phyloP scores from a whole-genome alignment of 331 rosid genomes.

The Erythrophleum ivorense region DNA sequence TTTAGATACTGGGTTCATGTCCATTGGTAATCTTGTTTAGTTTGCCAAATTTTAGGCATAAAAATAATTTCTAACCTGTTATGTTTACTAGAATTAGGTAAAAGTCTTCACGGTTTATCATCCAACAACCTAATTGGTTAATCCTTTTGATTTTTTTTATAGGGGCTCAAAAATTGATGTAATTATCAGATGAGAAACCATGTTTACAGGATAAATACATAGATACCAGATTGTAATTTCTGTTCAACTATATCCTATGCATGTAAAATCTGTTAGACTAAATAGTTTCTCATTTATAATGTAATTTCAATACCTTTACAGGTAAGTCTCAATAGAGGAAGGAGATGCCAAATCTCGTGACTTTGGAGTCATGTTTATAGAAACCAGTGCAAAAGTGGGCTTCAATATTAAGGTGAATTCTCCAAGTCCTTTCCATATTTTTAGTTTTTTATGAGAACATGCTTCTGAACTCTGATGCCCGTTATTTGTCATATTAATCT shows the following conservation, averaged over 20 bases:
- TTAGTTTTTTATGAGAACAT: constrained; percentile 31
- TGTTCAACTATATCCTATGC: too few species aligned
- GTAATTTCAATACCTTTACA: too few species aligned
- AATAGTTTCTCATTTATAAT: too few species aligned
- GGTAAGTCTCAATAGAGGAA: too few species aligned
- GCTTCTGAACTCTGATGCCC: too few species aligned
- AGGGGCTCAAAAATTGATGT: background rate
- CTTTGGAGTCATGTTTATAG: constrained; percentile 90
- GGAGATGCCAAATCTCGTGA: constrained; percentile 95
- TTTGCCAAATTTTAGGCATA: constrained; percentile 9
- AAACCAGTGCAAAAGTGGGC: constrained; percentile 99
- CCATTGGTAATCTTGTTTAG: constrained; percentile 9
- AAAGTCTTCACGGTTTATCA: background rate
- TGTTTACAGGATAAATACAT: constrained; percentile 19
- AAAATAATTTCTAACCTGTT: background rate
- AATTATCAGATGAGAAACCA: constrained; percentile 19
- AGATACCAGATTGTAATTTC: background rate
- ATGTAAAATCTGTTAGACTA: too few species aligned
- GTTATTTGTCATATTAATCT: too few species aligned
- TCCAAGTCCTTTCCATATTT: constrained; percentile 7
- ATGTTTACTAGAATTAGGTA: constrained; percentile 2
- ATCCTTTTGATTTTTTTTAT: background rate
- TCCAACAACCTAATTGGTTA: background rate
- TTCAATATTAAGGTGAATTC: constrained; percentile 90
- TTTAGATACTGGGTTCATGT: background rate